phyloP scores from a whole-genome alignment of 2,329 filamentous ascomycete species.

The Arachnopeziza araneosa region DNA sequence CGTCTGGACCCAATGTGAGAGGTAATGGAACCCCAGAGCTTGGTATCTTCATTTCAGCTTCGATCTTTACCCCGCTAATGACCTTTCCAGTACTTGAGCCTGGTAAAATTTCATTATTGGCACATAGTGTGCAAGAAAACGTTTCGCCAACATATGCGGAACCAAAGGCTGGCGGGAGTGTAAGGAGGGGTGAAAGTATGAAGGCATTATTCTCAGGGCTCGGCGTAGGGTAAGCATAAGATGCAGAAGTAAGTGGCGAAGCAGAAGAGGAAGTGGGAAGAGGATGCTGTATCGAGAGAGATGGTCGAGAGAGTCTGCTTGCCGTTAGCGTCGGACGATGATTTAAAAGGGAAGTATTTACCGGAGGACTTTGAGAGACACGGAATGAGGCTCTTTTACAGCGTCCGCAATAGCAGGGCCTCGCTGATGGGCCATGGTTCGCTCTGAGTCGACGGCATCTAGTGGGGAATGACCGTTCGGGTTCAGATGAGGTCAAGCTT shows the following conservation, averaged over 20 bases:
- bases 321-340: conserved; percentile 3
- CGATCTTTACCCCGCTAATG: conserved; percentile 73
- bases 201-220: conserved; percentile 39
- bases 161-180: conserved; percentile 84
- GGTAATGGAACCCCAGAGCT: conserved; percentile 53
- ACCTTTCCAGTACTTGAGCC: conserved; percentile 34
- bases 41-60: conserved; percentile 94
- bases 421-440: conserved; percentile 27
- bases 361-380: conserved; percentile 73
- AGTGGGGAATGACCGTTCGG: not conserved
- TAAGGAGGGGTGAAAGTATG: conserved; percentile 61
- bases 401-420: conserved; percentile 23
- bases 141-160: conserved; percentile 94
- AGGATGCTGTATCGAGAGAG: conserved; percentile 66
- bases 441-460: not conserved
- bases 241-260: conserved; percentile 45
- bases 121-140: conserved; percentile 90
- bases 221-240: conserved; percentile 63
- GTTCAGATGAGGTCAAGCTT: not conserved
- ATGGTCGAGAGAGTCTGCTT: conserved; percentile 72
- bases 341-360: conserved; percentile 31
- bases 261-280: conserved; percentile 41
- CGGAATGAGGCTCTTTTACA: conserved; percentile 69
- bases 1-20: conserved; percentile 47
- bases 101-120: conserved; percentile 73